Percentiles rank a stretch among this genome's conserved stretches.
phyloP scores from a whole-genome alignment of 805 yeast species.

The Millerozyma miso region DNA sequence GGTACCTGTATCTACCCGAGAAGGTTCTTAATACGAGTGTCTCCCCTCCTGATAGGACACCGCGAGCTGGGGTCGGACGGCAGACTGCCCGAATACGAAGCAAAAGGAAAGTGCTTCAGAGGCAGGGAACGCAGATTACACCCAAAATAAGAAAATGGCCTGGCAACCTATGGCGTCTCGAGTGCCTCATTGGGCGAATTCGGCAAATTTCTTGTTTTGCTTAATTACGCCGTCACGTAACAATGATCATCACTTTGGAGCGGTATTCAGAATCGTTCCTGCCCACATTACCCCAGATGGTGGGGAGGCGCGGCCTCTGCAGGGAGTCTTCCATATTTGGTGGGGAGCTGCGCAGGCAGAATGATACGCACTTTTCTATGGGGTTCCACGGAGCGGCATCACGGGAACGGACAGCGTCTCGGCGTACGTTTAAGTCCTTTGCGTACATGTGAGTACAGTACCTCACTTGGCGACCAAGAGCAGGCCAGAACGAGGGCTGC shows the following conservation, averaged over 20 bases:
- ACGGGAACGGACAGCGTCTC: too few species aligned
- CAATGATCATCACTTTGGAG: neutral
- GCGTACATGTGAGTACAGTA: too few species aligned
- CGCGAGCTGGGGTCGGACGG: neutral
- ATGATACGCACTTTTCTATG: too few species aligned
- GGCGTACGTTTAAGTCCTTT: too few species aligned
- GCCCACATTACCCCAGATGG: neutral
- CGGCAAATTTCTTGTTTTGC: neutral
- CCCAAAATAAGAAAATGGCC: neutral
- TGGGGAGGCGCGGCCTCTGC: neutral
- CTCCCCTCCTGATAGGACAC: neutral
- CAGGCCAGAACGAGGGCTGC: too few species aligned
- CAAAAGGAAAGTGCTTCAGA: neutral
- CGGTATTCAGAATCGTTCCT: neutral
- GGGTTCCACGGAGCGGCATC: too few species aligned
- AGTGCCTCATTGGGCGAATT: too few species aligned
- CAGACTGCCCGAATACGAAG: neutral
- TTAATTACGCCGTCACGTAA: neutral
- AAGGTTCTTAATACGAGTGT: neutral
- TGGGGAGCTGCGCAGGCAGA: too few species aligned
- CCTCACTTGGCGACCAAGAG: too few species aligned
- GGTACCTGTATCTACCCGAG: too few species aligned
- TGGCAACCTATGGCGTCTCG: too few species aligned
- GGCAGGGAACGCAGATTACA: neutral
- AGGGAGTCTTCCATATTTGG: too few species aligned